Percentiles rank a stretch among this genome's conserved stretches.
Evolutionary conservation across 169 alveolate species (phyloP).

Genomic region (Plasmodium gaboni): DNA sequence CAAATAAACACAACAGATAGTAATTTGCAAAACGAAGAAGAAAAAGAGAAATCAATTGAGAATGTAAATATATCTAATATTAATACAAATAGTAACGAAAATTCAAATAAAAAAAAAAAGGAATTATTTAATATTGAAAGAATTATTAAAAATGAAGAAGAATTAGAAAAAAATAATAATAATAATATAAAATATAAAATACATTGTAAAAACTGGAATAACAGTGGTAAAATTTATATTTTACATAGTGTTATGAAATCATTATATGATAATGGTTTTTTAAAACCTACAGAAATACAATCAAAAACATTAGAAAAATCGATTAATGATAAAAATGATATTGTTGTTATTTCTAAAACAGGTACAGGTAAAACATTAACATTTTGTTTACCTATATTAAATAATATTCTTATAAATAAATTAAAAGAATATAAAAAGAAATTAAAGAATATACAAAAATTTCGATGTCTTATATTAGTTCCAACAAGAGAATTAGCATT

Average conservation of each 20-base stretch:
- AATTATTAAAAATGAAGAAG: conserved; percentile 15
- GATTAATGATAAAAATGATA: conserved; percentile 68
- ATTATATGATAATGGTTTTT: conserved; percentile 39
- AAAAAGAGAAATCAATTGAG: neutral
- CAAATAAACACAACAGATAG: neutral
- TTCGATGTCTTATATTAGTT: conserved; percentile 79
- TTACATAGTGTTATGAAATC: conserved; percentile 52
- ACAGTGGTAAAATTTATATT: conserved; percentile 4
- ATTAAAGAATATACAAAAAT: conserved; percentile 41
- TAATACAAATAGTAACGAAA: neutral
- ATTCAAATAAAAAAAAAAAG: conserved; percentile 14
- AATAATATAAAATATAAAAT: conserved; percentile 32
- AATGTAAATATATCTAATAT: neutral
- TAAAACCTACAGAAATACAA: conserved; percentile 65
- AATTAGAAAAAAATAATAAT: conserved; percentile 12
- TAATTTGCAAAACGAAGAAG: neutral
- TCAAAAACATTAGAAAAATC: conserved; percentile 37
- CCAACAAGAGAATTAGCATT: conserved; percentile 87
- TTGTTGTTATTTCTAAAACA: conserved; percentile 83
- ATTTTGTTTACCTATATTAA: conserved; percentile 80
- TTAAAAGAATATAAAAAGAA: conserved; percentile 33
- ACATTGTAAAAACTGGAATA: conserved; percentile 39
- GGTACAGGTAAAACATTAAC: conserved; percentile 88
- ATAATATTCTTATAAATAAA: conserved; percentile 68
- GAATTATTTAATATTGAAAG: conserved; percentile 40